Conservation (phyloP, 192 early-diverging fungal species). For the Jimgerdemannia flammicorona region DNA sequence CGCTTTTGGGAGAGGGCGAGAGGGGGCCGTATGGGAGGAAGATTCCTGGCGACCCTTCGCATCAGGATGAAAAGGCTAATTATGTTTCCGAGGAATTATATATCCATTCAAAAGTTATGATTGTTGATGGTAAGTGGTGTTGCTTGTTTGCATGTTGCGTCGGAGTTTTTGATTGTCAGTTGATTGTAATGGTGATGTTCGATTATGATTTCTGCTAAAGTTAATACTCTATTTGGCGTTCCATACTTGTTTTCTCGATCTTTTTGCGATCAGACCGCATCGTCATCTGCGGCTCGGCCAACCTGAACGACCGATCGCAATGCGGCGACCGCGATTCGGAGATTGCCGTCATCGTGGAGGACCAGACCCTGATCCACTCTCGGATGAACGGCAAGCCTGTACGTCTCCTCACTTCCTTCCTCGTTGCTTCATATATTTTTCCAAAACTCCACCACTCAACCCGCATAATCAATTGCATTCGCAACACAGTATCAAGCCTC, state of each 20-base stretch:
- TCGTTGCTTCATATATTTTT: not conserved
- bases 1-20: slow-evolving; percentile 3
- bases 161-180: not conserved
- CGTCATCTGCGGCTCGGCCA: slow-evolving; percentile 76
- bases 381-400: slow-evolving; percentile 68
- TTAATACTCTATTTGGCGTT: not conserved
- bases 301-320: slow-evolving; percentile 82
- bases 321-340: slow-evolving; percentile 84
- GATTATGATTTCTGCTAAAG: not conserved
- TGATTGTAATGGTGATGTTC: no score
- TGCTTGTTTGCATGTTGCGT: not conserved
- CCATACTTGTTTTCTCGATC: not conserved
- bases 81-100: slow-evolving; percentile 80
- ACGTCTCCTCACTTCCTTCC: slow-evolving; percentile 6
- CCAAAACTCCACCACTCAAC: not conserved
- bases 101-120: slow-evolving; percentile 85
- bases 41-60: not conserved
- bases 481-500: slow-evolving; percentile 62
- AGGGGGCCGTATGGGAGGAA: not conserved
- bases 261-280: slow-evolving; percentile 49
- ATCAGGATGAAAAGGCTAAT: not conserved
- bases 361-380: slow-evolving; percentile 59
- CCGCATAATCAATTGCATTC: not conserved
- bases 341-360: slow-evolving; percentile 80
- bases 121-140: slow-evolving; percentile 61